Base-by-base conservation (phyloP, 306 rosid species). In the Carpinus viminea region DNA sequence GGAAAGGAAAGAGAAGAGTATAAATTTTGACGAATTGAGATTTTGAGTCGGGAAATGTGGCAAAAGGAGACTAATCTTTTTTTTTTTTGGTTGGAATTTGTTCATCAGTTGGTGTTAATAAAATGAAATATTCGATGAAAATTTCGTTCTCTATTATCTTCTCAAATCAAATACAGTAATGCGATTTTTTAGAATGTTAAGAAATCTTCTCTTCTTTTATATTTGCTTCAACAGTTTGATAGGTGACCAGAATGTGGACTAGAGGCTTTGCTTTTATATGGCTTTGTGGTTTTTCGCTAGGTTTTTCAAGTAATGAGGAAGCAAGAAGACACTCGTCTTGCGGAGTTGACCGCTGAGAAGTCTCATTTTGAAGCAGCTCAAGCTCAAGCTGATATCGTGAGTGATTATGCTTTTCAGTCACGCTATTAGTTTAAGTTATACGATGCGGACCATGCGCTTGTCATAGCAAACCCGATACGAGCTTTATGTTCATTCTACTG, bases 291-390 rank as follows among this genome's bases (percentile, higher is more conserved):
- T 87, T 71, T n/a, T 66, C 64, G 28, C 36, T 82, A 96, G 99
- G 91, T 96, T 78, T 89, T 89, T 80, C 94, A 86, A 38, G 57
- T 96, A 65, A 91, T 96, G 98, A 89, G 89, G 26, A 81, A 82
- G 79, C 98, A 96, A 87, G 99, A 96, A 81, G 70, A 90, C 68
- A 78, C 84, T 78, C 98, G 99, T 10, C 97, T 93, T 47, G 74
- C 87, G 12, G 98, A 93, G 87, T 2, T 90, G 76, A 88, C 87
- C 17, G 93, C 99, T 12, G 96, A 96, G 79, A 96, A 93, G 91
- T 82, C 85, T 72, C 84, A 96, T 86, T 82, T 78, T 71, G 90
- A 93, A 78, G 90, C 89, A 73, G 84, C 90, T 87, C 97, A 90
- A 74, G 76, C 96, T 79, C 94, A 88, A 80, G 72, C 34, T 70